phyloP scores from a whole-genome alignment of 495 filamentous ascomycete species.

The Tuber calosporum region DNA sequence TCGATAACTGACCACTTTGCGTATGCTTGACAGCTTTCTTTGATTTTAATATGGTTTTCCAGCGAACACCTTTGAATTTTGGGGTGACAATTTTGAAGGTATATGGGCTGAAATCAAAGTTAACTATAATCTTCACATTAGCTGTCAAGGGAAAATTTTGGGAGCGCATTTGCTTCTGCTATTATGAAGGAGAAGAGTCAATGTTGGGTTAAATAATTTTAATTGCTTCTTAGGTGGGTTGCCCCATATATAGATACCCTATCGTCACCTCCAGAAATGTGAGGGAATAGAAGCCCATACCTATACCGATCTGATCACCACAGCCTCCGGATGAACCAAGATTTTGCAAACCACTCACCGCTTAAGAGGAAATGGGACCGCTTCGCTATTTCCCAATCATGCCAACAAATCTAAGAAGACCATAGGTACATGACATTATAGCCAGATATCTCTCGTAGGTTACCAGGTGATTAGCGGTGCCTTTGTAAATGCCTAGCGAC shows the following conservation, averaged over 20 bases:
- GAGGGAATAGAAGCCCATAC: too few species aligned
- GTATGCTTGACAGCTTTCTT: constrained; percentile 60
- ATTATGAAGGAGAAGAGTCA: neutral
- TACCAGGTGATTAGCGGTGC: constrained; percentile 85
- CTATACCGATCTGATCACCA: neutral
- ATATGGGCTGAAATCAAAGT: constrained; percentile 69
- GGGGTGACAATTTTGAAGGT: constrained; percentile 46
- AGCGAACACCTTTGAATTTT: constrained; percentile 79
- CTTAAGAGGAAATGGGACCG: neutral
- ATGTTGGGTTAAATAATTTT: too few species aligned
- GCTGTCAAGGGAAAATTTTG: constrained; percentile 53
- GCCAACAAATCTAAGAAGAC: neutral
- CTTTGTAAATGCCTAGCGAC: constrained; percentile 82
- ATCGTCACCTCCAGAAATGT: too few species aligned
- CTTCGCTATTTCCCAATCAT: neutral
- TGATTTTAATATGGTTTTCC: constrained; percentile 77
- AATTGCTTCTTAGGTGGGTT: neutral
- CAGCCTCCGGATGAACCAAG: neutral
- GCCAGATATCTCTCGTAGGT: constrained; percentile 84
- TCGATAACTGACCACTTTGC: constrained; percentile 42
- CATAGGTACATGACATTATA: constrained; percentile 87
- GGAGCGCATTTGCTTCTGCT: neutral
- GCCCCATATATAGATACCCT: too few species aligned
- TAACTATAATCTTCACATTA: constrained; percentile 89
- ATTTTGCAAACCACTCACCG: constrained; percentile 6